These are phyloP conservation scores for Suhomyces coccinellae DNA, from an alignment of 1,139 yeast genomes.

Conservation along the genomic window DNA sequence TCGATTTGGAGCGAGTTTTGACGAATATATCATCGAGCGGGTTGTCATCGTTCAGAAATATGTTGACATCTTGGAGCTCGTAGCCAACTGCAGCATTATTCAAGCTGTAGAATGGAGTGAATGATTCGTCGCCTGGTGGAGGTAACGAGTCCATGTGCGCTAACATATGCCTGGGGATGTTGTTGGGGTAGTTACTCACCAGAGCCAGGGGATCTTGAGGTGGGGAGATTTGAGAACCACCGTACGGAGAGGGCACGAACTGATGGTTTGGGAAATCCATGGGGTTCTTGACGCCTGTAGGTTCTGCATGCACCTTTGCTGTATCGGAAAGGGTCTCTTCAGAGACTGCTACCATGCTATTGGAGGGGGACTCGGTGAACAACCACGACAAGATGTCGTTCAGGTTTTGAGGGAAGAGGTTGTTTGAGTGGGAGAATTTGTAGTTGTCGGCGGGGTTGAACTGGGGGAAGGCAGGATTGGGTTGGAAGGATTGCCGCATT, in stretches of 20 bases:
- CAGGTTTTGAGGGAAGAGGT: constrained; percentile 22
- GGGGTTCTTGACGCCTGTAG: neutral
- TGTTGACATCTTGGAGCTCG: constrained; percentile 34
- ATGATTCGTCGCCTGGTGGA: constrained; percentile 5
- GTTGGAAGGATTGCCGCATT: neutral
- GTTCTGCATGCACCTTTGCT: neutral
- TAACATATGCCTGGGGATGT: neutral
- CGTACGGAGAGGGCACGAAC: constrained; percentile 7
- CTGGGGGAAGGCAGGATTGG: neutral
- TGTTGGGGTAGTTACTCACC: neutral
- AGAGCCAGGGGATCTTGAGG: neutral
- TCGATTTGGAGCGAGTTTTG: constrained; percentile 9
- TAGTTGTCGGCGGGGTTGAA: neutral
- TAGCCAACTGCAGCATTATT: constrained; percentile 16
- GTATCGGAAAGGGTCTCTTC: neutral
- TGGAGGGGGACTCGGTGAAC: constrained; percentile 28
- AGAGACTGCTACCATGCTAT: constrained; percentile 2
- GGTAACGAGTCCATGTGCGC: neutral
- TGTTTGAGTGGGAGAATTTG: neutral
- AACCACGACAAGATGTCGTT: constrained; percentile 45
- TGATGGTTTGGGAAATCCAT: constrained; percentile 3
- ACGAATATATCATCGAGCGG: constrained; percentile 42
- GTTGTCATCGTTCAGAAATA: constrained; percentile 39
- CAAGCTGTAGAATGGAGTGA: constrained; percentile 6
- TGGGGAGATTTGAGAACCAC: constrained; percentile 8